phyloP scores from a whole-genome alignment of 129 eudicot genomes.

The Heracleum sosnowskyi region DNA sequence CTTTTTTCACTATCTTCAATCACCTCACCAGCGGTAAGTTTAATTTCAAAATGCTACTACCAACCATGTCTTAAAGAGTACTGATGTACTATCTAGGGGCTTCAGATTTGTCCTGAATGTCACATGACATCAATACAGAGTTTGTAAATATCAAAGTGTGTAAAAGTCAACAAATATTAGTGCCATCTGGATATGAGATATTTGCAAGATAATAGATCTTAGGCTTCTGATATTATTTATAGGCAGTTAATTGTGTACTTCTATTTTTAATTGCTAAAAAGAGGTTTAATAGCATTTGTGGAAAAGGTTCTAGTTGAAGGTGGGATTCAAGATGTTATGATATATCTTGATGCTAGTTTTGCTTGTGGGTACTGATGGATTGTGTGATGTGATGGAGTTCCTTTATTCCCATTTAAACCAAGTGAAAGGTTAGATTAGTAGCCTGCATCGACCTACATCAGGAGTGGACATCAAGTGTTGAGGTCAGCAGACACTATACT shows the following conservation, averaged over 20 bases:
- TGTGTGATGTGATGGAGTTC: neutral
- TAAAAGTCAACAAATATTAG: neutral
- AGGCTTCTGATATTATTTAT: neutral
- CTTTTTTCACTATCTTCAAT: slow-evolving; percentile 81
- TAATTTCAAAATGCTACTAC: neutral
- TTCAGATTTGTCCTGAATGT: neutral
- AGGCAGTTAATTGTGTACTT: neutral
- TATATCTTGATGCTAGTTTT: neutral
- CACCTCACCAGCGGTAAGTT: slow-evolving; percentile 86
- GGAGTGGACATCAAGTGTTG: neutral
- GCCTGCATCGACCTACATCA: neutral
- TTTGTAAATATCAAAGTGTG: neutral
- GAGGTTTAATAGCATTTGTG: neutral
- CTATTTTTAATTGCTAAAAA: neutral
- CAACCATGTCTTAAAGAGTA: neutral
- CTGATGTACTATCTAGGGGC: neutral
- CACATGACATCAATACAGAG: neutral
- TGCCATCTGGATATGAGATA: neutral
- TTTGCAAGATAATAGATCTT: neutral
- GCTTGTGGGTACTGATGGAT: neutral
- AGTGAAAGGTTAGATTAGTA: neutral
- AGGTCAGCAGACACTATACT: neutral
- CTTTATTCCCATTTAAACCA: neutral
- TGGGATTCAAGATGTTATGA: neutral
- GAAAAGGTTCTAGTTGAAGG: neutral